Evolutionary conservation across 805 yeast genomes (phyloP), one percentile per base, ranked within the genome.

Genomic region (Teunomyces funiuensis): DNA sequence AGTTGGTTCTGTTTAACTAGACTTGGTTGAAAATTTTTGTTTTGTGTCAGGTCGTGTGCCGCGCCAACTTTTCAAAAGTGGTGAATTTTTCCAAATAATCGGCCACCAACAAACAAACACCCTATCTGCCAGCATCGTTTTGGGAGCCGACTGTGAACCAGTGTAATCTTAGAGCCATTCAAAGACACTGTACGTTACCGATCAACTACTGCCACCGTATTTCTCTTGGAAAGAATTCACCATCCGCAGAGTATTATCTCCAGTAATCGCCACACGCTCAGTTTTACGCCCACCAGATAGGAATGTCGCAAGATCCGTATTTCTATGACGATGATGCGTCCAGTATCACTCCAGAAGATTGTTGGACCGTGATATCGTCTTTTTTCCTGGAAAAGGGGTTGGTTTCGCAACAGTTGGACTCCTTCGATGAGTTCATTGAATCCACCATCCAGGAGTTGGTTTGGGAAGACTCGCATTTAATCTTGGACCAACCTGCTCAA

Each of bases 291-390:
- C 25, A 8, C 25, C 25, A 22, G 25, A 22, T 22, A 22, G 25
- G 25, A 22, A 31, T 31, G 34, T 31, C 43, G 15, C 71, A 65
- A 40, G 90, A 85, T 63, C 85, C 83, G 38, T 85, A 87, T 63
- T 82, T 82, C 61, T 90, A 84, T 53, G 83, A 76, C 49, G 87
- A 79, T 47, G 78, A 77, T 46, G 79, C 83, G 58, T 53, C 53
- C 48, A 57, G 61, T 49, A 88, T 93, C 69, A 89, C 98, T 23
- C 87, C 97, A 20, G 99, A 93, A 71, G 99, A 93, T 74, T 93
- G 99, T 69, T 93, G 99, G 99, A 84, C 96, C 23, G 98, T 93
- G 48, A 93, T 93, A 52, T 85, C 97, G 20, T 80, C 98, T 13
- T 93, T 93, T 66, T 93, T 93, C 76, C 88, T 85, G 68, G 95